These are phyloP conservation scores for Rhododendron ovatum DNA, from an alignment of 148 eudicot species.

Conservation along the genomic window DNA sequence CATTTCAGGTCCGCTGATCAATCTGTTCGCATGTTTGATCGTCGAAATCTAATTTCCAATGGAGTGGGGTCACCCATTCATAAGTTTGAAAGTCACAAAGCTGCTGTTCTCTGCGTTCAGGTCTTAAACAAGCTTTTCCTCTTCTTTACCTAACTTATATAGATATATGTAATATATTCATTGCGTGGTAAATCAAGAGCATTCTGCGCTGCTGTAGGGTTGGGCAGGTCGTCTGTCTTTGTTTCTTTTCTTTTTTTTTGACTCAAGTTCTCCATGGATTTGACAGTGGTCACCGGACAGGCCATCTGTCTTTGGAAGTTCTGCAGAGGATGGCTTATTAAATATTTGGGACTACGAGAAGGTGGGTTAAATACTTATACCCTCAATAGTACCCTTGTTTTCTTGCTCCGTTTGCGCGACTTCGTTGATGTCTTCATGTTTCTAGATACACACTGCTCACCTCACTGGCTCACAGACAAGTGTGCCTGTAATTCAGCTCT, in stretches of 20 bases:
- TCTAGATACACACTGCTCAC: background rate
- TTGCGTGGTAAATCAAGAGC: background rate
- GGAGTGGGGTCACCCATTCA: constrained; percentile 73
- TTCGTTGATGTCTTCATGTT: background rate
- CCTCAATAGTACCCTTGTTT: background rate
- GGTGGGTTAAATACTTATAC: constrained; percentile 30
- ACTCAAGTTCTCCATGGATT: constrained; percentile 1
- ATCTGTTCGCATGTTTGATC: constrained; percentile 80
- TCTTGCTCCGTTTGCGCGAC: background rate
- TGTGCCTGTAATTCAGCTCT: background rate
- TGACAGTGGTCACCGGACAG: constrained; percentile 92
- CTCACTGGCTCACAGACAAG: background rate
- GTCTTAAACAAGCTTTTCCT: constrained; percentile 22
- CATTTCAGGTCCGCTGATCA: constrained; percentile 82
- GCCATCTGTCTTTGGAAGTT: constrained; percentile 84
- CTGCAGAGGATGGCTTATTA: constrained; percentile 86
- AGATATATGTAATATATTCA: background rate
- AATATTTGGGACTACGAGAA: constrained; percentile 90
- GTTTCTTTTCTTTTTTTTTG: background rate
- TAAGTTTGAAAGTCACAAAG: constrained; percentile 85
- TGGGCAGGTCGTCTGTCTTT: constrained; percentile 6
- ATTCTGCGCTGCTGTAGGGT: background rate
- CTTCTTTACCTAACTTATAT: background rate
- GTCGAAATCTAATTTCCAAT: constrained; percentile 55
- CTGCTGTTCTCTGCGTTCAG: constrained; percentile 96